A percentile compares a stretch with the other conserved stretches of the same genome.
Evolutionary conservation across 805 yeast genomes (phyloP).

Genomic region (Schwanniomyces sp.): DNA sequence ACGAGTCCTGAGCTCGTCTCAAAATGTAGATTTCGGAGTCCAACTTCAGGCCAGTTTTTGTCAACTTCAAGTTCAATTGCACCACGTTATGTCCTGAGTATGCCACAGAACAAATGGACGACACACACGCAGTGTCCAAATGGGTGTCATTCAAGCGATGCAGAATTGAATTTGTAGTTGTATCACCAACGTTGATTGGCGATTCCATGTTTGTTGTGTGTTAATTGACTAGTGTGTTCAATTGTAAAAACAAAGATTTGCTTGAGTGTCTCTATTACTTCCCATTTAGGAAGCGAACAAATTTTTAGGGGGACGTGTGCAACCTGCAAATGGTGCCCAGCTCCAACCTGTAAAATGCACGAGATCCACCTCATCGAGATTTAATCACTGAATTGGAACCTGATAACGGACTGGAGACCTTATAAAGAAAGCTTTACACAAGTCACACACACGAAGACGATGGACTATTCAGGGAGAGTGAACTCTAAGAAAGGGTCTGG

Average conservation of each 20-base stretch:
- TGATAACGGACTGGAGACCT: not conserved
- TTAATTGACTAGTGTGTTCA: not conserved
- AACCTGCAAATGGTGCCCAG: constrained; percentile 5
- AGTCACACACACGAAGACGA: constrained; percentile 18
- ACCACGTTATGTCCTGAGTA: constrained; percentile 38
- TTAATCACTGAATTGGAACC: not conserved
- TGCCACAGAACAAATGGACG: constrained; percentile 24
- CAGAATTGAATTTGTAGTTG: constrained; percentile 40
- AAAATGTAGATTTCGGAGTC: constrained; percentile 21
- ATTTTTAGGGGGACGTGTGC: constrained; percentile 8
- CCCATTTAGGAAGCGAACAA: constrained; percentile 6
- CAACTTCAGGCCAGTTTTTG: not conserved
- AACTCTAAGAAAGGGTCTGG: constrained; percentile 92
- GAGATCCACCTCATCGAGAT: not conserved
- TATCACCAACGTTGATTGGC: constrained; percentile 41
- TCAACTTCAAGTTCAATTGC: constrained; percentile 24
- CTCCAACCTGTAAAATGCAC: constrained; percentile 5
- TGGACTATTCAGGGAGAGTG: constrained; percentile 89
- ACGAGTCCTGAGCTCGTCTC: constrained; percentile 44
- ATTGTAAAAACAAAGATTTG: not conserved
- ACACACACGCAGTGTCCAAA: constrained; percentile 19
- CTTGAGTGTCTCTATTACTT: constrained; percentile 1
- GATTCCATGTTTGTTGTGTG: constrained; percentile 32
- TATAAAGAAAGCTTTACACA: not conserved
- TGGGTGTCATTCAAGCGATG: constrained; percentile 36